Conservation (phyloP, 2,329 filamentous ascomycete genomes). For the Trichophyton mentagrophytes region DNA sequence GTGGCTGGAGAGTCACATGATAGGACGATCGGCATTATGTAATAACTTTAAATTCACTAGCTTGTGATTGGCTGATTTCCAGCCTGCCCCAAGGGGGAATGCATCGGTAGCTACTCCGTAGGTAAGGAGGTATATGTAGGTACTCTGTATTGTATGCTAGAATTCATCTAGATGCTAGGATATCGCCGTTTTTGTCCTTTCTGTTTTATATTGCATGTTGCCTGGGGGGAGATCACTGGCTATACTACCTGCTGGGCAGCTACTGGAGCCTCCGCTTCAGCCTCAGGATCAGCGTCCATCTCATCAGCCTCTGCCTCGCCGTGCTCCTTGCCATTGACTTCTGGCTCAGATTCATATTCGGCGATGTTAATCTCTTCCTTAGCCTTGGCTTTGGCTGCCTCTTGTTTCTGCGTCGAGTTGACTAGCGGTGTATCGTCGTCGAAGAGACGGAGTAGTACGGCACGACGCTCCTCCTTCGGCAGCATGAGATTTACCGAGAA, state of each 20-base stretch:
- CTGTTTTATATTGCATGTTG: background rate
- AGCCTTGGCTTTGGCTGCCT: slow-evolving; percentile 13
- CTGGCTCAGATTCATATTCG: background rate
- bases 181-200: background rate
- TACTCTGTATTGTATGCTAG: background rate
- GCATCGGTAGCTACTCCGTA: too few species aligned
- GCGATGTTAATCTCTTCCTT: slow-evolving; percentile 5
- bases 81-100: too few species aligned
- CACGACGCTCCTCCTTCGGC: slow-evolving; percentile 87
- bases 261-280: background rate
- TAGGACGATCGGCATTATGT: background rate
- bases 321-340: background rate
- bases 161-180: background rate
- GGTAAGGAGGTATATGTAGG: too few species aligned
- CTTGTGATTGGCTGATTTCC: background rate
- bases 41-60: background rate
- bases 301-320: background rate
- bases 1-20: slow-evolving; percentile 4
- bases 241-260: background rate
- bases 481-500: slow-evolving; percentile 93
- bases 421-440: slow-evolving; percentile 78
- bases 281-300: background rate
- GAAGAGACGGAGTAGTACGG: slow-evolving; percentile 81
- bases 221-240: background rate
- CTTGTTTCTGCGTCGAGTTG: slow-evolving; percentile 39